These are phyloP conservation scores for Elasticomyces elasticus DNA, from an alignment of 495 filamentous ascomycete genomes.

Conservation along the genomic window DNA sequence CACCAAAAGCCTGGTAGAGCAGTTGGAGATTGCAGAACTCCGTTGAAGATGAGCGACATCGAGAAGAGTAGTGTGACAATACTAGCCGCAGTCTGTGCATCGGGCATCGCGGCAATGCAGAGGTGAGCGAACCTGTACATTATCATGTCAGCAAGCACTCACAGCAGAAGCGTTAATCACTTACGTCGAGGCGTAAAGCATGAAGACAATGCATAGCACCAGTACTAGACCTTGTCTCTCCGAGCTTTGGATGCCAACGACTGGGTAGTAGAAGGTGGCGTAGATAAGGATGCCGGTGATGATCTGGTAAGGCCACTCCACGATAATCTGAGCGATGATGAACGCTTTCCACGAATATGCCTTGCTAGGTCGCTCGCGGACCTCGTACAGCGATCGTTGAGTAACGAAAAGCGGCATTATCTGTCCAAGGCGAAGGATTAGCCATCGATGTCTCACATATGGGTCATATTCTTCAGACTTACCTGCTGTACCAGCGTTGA, in stretches of 20 bases:
- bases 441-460: too few species aligned
- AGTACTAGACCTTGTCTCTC: slow-evolving; percentile 51
- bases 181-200: slow-evolving; percentile 14
- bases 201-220: slow-evolving; percentile 51
- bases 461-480: slow-evolving; percentile 25
- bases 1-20: slow-evolving; percentile 25
- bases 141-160: background rate
- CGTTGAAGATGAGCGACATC: slow-evolving; percentile 38
- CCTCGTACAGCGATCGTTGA: slow-evolving; percentile 46
- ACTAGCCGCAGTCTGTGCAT: slow-evolving; percentile 12
- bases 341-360: slow-evolving; percentile 49
- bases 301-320: slow-evolving; percentile 45
- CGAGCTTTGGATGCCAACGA: slow-evolving; percentile 35
- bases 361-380: slow-evolving; percentile 44
- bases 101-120: slow-evolving; percentile 12
- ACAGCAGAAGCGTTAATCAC: background rate
- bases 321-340: slow-evolving; percentile 41
- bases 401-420: slow-evolving; percentile 50
- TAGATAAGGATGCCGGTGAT: slow-evolving; percentile 43
- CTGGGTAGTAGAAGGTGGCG: slow-evolving; percentile 45
- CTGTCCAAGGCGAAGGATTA: slow-evolving; percentile 40
- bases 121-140: slow-evolving; percentile 8
- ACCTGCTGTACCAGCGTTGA: slow-evolving; percentile 41
- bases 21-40: slow-evolving; percentile 55
- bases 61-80: slow-evolving; percentile 36